Evolutionary conservation across 352 stramenopile genomes (phyloP).

Genomic region (Globisporangium radiosum): DNA sequence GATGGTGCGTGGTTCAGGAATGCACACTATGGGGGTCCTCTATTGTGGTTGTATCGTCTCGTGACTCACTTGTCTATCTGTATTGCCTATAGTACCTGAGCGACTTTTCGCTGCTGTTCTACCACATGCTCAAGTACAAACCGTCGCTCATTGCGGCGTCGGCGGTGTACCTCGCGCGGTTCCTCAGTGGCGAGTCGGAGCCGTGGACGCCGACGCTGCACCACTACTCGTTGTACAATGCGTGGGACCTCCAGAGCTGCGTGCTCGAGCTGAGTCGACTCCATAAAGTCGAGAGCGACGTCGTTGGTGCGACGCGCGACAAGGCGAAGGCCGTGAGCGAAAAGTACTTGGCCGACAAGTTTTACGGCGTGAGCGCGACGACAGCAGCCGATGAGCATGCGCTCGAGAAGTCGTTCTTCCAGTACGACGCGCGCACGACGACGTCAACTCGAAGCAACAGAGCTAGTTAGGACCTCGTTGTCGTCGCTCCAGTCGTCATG

Average conservation of each 20-base stretch:
- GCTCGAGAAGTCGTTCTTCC: conserved; percentile 47
- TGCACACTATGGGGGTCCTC: background rate
- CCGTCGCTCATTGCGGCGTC: conserved; percentile 67
- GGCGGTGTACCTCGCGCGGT: conserved; percentile 63
- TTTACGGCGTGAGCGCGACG: conserved; percentile 44
- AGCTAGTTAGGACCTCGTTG: conserved; percentile 1
- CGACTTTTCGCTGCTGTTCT: conserved; percentile 61
- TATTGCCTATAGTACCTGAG: conserved; percentile 52
- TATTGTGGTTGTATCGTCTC: background rate
- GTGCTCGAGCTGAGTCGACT: conserved; percentile 58
- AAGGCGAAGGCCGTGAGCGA: conserved; percentile 81
- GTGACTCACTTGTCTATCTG: conserved; percentile 2
- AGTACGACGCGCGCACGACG: conserved; percentile 8
- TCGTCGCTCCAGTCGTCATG: too few species aligned
- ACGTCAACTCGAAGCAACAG: conserved; percentile 3
- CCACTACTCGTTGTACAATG: conserved; percentile 72
- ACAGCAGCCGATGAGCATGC: conserved; percentile 31
- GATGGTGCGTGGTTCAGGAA: conserved; percentile 28
- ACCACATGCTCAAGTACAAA: conserved; percentile 67
- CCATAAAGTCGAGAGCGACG: conserved; percentile 48
- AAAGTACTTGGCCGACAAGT: conserved; percentile 73
- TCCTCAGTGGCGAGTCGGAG: conserved; percentile 58
- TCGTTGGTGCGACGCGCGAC: conserved; percentile 57
- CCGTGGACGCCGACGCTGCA: conserved; percentile 77
- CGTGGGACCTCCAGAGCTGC: conserved; percentile 58